Conservation (phyloP, 192 early-diverging fungal genomes). For the Spizellomyces punctatus region DNA sequence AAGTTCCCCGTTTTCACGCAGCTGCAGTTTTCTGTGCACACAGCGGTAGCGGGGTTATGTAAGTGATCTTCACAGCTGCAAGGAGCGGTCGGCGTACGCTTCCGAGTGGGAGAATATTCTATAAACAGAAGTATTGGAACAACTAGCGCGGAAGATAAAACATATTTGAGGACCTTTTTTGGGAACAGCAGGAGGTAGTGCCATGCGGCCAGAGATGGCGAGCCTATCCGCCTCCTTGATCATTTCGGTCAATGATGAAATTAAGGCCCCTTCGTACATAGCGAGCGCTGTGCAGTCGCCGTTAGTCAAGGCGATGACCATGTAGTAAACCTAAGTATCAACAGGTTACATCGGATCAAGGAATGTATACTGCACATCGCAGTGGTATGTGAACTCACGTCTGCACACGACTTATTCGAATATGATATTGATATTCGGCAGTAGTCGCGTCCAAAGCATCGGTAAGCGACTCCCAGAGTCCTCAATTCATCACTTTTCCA, state of each 20-base stretch:
- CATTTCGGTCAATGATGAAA: not conserved
- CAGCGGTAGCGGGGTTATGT: not conserved
- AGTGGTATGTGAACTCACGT: not conserved
- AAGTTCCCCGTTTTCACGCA: conserved; percentile 2
- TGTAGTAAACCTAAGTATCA: not conserved
- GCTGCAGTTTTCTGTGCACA: not conserved
- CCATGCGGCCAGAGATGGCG: not conserved
- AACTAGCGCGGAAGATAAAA: not conserved
- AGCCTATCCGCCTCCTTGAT: not conserved
- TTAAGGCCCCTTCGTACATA: not conserved
- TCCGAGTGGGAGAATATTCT: not conserved
- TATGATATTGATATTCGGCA: not conserved
- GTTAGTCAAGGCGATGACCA: not conserved
- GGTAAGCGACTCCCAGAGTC: not conserved
- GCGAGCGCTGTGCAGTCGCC: not conserved
- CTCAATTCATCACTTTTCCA: not conserved
- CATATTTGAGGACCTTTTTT: not conserved
- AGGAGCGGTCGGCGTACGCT: not conserved
- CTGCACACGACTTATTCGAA: not conserved
- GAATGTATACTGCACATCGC: not conserved
- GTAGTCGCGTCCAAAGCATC: not conserved
- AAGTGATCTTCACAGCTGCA: no score
- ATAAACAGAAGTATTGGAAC: not conserved
- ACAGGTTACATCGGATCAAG: not conserved
- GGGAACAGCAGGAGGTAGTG: not conserved